phyloP scores from a whole-genome alignment of 2,329 filamentous ascomycete genomes.

The Aspergillus ibericus region DNA sequence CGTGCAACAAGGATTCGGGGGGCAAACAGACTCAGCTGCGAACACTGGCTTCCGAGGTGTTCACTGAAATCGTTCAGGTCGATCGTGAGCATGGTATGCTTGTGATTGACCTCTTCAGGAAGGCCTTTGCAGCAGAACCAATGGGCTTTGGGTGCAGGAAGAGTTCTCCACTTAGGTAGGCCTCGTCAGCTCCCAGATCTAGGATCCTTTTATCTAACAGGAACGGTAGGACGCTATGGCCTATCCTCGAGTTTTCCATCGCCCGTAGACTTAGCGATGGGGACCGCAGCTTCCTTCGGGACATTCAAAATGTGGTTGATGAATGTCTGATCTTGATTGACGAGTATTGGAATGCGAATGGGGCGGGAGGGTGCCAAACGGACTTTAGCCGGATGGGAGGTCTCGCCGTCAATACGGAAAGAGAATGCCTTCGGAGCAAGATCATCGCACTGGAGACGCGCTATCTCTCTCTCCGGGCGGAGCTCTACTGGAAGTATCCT shows the following conservation, averaged over 20 bases:
- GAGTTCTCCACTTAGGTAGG: not conserved
- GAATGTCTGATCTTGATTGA: not conserved
- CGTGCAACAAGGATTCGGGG: not conserved
- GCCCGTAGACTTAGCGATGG: not conserved
- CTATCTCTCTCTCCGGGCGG: not conserved
- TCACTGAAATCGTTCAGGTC: not conserved
- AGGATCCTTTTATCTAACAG: not conserved
- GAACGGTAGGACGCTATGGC: not conserved
- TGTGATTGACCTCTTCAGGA: not conserved
- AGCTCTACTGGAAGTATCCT: not conserved
- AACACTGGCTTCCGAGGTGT: not conserved
- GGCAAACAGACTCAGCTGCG: not conserved
- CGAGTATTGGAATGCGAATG: not conserved
- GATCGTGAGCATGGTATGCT: constrained; percentile 2
- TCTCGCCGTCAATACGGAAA: not conserved
- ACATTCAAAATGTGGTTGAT: not conserved
- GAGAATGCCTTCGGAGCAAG: not conserved
- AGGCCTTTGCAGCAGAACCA: not conserved
- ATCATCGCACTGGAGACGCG: not conserved
- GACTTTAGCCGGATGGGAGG: not conserved
- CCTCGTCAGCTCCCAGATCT: not conserved
- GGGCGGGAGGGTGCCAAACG: not conserved
- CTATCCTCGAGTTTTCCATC: not conserved
- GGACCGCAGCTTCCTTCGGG: not conserved
- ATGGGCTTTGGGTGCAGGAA: not conserved